Evolutionary conservation across 2,329 filamentous ascomycete species (phyloP).

Genomic region (Ceratocystis smalleyi): DNA sequence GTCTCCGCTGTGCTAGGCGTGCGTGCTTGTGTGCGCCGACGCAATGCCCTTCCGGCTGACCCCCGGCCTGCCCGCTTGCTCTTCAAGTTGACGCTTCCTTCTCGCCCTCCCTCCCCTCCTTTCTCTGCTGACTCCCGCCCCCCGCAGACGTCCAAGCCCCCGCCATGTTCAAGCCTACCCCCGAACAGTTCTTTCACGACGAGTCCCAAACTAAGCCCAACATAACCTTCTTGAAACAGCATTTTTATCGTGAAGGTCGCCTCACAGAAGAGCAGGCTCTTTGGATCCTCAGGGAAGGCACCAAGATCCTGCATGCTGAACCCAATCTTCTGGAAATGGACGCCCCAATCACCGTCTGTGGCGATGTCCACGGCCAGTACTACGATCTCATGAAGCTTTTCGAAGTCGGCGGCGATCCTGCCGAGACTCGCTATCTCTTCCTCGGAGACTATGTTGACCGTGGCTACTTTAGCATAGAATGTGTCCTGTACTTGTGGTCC

Average conservation of each 20-base stretch:
- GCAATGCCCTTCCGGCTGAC: too few species aligned
- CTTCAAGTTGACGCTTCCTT: too few species aligned
- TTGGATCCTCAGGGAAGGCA: constrained; percentile 82
- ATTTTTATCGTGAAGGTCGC: constrained; percentile 94
- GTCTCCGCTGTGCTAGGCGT: too few species aligned
- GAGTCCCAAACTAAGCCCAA: constrained; percentile 77
- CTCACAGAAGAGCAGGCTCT: constrained; percentile 94
- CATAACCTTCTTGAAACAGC: constrained; percentile 88
- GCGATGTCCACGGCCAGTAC: constrained; percentile 96
- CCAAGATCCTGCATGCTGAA: constrained; percentile 73
- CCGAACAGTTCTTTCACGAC: constrained; percentile 88
- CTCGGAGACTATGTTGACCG: constrained; percentile 95
- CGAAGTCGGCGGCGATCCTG: constrained; percentile 90
- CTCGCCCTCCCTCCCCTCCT: background rate
- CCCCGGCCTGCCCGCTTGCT: too few species aligned
- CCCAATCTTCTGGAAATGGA: constrained; percentile 98
- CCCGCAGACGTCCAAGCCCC: constrained; percentile 85
- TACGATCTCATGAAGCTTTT: constrained; percentile 99
- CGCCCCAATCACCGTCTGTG: constrained; percentile 94
- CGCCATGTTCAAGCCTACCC: constrained; percentile 77
- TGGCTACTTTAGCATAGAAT: constrained; percentile 98
- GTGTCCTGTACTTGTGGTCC: constrained; percentile 92
- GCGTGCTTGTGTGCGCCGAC: too few species aligned
- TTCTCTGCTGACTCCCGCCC: constrained; percentile 17
- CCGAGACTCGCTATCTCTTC: constrained; percentile 93